Evolutionary conservation across 768 basidiomycete genomes (phyloP).

Genomic region (Mycena belliarum): DNA sequence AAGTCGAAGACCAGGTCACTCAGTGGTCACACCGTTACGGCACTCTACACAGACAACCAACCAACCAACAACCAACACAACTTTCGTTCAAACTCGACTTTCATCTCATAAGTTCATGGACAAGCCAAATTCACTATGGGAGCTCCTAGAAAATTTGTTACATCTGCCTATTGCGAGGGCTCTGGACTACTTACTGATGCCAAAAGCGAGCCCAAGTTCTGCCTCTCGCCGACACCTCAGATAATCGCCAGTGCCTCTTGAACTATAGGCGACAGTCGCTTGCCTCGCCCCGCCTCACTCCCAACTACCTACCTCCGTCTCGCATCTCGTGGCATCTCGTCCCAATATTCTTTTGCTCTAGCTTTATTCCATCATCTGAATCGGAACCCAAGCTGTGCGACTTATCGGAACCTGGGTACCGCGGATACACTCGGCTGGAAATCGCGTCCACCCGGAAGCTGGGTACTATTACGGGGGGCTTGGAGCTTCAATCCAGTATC

Average conservation of each 20-base stretch:
- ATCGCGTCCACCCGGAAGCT: neutral
- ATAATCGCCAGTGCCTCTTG: neutral
- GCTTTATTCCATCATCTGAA: conserved; percentile 2
- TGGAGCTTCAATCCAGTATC: neutral
- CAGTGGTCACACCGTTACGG: too few relatives aligned
- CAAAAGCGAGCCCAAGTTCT: neutral
- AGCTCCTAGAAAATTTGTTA: too few relatives aligned
- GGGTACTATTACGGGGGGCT: neutral
- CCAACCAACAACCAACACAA: too few relatives aligned
- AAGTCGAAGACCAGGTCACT: too few relatives aligned
- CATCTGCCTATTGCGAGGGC: too few relatives aligned
- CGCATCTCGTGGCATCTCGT: conserved; percentile 7
- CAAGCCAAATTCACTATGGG: too few relatives aligned
- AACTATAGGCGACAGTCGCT: conserved; percentile 24
- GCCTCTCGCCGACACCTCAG: neutral
- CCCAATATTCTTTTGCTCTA: conserved; percentile 1
- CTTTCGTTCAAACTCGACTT: too few relatives aligned
- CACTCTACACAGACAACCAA: too few relatives aligned
- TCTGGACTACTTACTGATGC: too few relatives aligned
- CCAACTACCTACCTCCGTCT: neutral
- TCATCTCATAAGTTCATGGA: too few relatives aligned
- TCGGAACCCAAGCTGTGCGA: neutral
- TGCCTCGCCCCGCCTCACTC: conserved; percentile 47
- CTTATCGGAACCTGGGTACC: conserved; percentile 3
- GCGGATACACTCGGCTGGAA: neutral